Evolutionary conservation across 306 rosid genomes (phyloP), one percentile per base, ranked within the genome.

Genomic region (Chamaecrista fasciculata): DNA sequence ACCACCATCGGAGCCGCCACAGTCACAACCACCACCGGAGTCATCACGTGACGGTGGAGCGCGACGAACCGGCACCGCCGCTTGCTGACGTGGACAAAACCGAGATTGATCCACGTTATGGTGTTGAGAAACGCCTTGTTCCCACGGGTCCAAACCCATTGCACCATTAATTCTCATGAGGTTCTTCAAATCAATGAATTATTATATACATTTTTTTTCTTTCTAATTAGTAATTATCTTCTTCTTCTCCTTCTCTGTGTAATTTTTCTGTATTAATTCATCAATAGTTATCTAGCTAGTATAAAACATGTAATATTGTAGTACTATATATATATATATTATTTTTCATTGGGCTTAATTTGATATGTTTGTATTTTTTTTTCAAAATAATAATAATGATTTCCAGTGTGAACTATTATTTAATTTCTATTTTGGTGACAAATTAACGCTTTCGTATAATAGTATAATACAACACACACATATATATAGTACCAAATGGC

Each of bases 101-200:
- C 8, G 81, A 83, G 82, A 61, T 90, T 15, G 94, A 90, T 76
- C 91, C 93, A n/a, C 86, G 81, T 4, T 90, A 83, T 37, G 97
- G 90, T 46, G 91, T 34, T 4, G 94, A 93, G 49, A 81, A 77
- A 70, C 97, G 97, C 72, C 87, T 85, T 31, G 96, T 90, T 66
- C 98, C 97, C 42, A 88, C 86, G 1, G 97, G 98, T 77, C 98
- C 98, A 83, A 93, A 93, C 50, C 96, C 98, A 33, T 90, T 93
- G 88, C 98, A 93, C 86, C 98, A 93, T 79, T 88, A 34, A 85
- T 71, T 71, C 67, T 88, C 39, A 85, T 73, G 73, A 70, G 74
- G 69, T 52, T 72, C 61, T 16, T 69, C 68, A 42, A 53, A 29
- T 29, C 31, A 5, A 10, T 23, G 40, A 2, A 29, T 33, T 37